phyloP scores from a whole-genome alignment of 2,329 filamentous ascomycete species.

The Parastagonospora nodorum region DNA sequence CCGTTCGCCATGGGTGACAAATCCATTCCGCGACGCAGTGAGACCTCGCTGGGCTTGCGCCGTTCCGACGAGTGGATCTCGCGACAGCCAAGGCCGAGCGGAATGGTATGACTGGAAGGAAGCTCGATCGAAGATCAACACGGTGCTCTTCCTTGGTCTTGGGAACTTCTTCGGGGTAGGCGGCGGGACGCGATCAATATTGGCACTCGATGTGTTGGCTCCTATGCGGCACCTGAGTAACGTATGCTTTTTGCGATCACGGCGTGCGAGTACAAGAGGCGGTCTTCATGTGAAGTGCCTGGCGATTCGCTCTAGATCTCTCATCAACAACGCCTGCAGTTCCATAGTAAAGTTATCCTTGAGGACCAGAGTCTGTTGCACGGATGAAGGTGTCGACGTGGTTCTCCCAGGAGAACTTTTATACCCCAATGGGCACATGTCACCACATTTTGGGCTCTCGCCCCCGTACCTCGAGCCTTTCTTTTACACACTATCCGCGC shows the following conservation, averaged over 20 bases:
- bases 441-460: constrained; percentile 58
- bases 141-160: constrained; percentile 45
- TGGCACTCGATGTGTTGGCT: constrained; percentile 46
- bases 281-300: constrained; percentile 54
- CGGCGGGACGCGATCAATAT: constrained; percentile 30
- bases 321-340: constrained; percentile 47
- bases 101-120: constrained; percentile 52
- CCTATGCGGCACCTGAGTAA: constrained; percentile 15
- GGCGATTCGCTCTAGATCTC: constrained; percentile 57
- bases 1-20: constrained; percentile 39
- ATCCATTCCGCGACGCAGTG: constrained; percentile 36
- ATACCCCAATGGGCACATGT: constrained; percentile 72
- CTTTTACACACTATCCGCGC: constrained; percentile 43
- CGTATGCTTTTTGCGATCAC: constrained; percentile 12
- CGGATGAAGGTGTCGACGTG: constrained; percentile 76
- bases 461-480: constrained; percentile 53
- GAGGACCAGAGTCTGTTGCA: constrained; percentile 71
- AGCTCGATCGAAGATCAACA: constrained; percentile 33
- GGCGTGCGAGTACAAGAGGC: constrained; percentile 57
- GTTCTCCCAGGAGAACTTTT: constrained; percentile 76
- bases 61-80: constrained; percentile 65
- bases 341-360: constrained; percentile 61
- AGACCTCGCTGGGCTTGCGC: constrained; percentile 61
- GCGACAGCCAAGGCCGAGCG: constrained; percentile 37
- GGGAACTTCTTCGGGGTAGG: constrained; percentile 37